Conservation (phyloP, 345 rosid genomes). For the Melastoma malabathricum region DNA sequence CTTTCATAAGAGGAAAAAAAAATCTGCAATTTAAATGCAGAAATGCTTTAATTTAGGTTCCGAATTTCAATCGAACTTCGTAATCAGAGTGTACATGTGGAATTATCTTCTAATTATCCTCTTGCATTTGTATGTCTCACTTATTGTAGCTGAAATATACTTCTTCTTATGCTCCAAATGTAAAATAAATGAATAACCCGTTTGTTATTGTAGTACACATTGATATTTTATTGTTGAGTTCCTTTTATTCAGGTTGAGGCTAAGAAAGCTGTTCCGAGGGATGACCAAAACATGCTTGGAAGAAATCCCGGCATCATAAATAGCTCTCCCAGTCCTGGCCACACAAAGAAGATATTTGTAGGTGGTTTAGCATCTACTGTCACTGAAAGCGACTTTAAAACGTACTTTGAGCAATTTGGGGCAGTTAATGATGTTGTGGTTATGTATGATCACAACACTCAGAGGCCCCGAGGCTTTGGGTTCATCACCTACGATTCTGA, state of each 20-base stretch:
- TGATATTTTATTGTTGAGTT: constrained; percentile 15
- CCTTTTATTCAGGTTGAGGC: constrained; percentile 50
- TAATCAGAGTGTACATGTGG: constrained; percentile 8
- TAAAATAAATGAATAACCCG: no score
- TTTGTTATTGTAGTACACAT: neutral
- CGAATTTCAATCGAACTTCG: constrained; percentile 16
- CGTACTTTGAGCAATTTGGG: constrained; percentile 72
- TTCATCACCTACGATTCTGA: constrained; percentile 69
- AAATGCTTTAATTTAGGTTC: constrained; percentile 15
- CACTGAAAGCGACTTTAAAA: constrained; percentile 59
- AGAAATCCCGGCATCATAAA: constrained; percentile 44
- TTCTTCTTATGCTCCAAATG: no score
- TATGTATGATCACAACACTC: constrained; percentile 77
- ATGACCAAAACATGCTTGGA: constrained; percentile 48
- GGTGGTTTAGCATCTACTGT: constrained; percentile 80
- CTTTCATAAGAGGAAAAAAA: constrained; percentile 9
- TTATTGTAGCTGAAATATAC: no score
- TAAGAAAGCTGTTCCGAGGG: constrained; percentile 71
- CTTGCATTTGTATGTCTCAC: constrained; percentile 3
- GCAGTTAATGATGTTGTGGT: constrained; percentile 66
- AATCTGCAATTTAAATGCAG: constrained; percentile 24
- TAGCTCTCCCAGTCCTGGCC: constrained; percentile 58
- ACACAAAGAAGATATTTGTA: constrained; percentile 64
- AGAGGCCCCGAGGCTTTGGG: constrained; percentile 72
- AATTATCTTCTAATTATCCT: constrained; percentile 3